A percentile compares a stretch with the other conserved stretches of the same genome.
phyloP scores from a whole-genome alignment of 2,329 filamentous ascomycete genomes.

The Ilyonectria robusta region DNA sequence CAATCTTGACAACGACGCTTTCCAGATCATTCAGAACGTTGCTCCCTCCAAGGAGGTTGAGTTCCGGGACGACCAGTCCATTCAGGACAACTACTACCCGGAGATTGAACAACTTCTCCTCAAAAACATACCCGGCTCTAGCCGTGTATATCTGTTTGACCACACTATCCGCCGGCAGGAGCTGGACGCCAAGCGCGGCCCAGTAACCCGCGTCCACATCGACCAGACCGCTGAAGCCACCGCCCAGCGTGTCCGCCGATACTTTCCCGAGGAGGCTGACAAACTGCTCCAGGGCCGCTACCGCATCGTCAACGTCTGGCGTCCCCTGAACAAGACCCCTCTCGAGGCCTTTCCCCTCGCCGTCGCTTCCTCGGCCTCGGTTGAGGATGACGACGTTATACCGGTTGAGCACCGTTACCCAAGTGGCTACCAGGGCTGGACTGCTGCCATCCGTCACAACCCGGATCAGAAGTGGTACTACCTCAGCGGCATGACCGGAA shows the following conservation, averaged over 20 bases:
- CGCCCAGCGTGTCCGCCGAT: constrained; percentile 75
- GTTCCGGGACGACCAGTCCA: constrained; percentile 78
- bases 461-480: constrained; percentile 82
- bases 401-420: constrained; percentile 80
- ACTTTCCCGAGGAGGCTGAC: constrained; percentile 78
- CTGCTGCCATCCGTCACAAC: constrained; percentile 76
- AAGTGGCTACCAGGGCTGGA: constrained; percentile 78
- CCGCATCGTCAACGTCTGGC: constrained; percentile 91
- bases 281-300: constrained; percentile 77
- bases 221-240: constrained; percentile 83
- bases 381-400: constrained; percentile 75
- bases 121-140: constrained; percentile 74
- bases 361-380: constrained; percentile 75
- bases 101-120: constrained; percentile 83
- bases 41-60: constrained; percentile 63
- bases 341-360: constrained; percentile 78
- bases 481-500: constrained; percentile 81
- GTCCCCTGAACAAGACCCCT: constrained; percentile 71
- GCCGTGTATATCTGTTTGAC: constrained; percentile 83
- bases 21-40: constrained; percentile 74
- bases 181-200: constrained; percentile 72
- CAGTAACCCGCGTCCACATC: constrained; percentile 83
- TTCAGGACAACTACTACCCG: constrained; percentile 84
- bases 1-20: constrained; percentile 81
- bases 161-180: constrained; percentile 84